Evolutionary conservation across 306 rosid species (phyloP).

Genomic region (Calophaca sinica): DNA sequence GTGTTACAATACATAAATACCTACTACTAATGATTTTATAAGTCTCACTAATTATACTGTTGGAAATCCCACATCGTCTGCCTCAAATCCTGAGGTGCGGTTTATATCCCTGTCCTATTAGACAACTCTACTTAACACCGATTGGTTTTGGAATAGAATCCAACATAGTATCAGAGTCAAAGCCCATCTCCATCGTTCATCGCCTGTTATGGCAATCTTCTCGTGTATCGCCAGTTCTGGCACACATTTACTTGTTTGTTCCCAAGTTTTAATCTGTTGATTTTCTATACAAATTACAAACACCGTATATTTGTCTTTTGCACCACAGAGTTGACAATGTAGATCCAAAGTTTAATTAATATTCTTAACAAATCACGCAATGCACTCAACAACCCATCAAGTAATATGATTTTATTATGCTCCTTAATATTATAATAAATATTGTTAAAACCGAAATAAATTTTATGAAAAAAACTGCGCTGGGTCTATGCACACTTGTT

Average conservation of each 20-base stretch:
- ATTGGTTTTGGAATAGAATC: too few species aligned
- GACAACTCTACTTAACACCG: too few species aligned
- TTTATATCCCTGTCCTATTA: too few species aligned
- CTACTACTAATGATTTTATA: not conserved
- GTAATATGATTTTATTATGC: not conserved
- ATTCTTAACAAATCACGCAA: not conserved
- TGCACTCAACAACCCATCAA: not conserved
- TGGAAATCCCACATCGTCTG: too few species aligned
- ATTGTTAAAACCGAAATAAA: not conserved
- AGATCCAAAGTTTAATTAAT: not conserved
- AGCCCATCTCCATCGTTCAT: too few species aligned
- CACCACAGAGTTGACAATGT: not conserved
- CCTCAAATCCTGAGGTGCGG: too few species aligned
- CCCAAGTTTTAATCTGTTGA: too few species aligned
- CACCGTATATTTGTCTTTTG: not conserved
- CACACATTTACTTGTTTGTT: not conserved
- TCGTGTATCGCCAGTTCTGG: too few species aligned
- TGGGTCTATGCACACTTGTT: slow-evolving; percentile 24
- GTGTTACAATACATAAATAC: not conserved
- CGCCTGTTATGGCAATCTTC: too few species aligned
- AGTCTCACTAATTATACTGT: too few species aligned
- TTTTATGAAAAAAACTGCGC: not conserved
- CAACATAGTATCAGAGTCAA: too few species aligned
- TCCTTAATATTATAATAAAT: not conserved
- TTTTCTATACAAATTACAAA: too few species aligned